These are phyloP conservation scores for Pugionium dolabratum DNA, from an alignment of 345 rosid species.

Conservation along the genomic window DNA sequence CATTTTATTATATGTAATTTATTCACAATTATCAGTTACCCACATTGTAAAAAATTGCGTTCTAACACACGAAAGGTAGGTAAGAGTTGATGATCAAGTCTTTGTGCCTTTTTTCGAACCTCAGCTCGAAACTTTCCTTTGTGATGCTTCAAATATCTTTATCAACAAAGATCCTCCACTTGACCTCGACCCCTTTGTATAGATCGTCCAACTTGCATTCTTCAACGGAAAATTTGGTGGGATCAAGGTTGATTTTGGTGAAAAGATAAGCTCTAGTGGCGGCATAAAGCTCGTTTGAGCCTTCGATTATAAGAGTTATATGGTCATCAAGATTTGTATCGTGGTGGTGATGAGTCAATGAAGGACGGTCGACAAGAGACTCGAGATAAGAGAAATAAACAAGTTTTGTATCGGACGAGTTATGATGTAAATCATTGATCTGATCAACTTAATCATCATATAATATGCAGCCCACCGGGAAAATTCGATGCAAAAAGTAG, in stretches of 20 bases:
- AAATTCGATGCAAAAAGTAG: too few relatives aligned
- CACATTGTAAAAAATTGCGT: too few relatives aligned
- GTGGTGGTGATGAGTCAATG: constrained; percentile 1
- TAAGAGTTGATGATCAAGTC: constrained; percentile 41
- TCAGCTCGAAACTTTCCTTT: constrained; percentile 41
- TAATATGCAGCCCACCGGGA: too few relatives aligned
- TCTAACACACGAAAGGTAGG: constrained; percentile 29
- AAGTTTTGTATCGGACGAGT: constrained; percentile 39
- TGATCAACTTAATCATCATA: not conserved
- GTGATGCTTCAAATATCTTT: constrained; percentile 2
- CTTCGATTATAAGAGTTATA: constrained; percentile 45
- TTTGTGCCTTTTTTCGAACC: constrained; percentile 43
- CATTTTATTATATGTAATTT: too few relatives aligned
- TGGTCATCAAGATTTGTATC: not conserved
- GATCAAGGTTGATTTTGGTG: constrained; percentile 43
- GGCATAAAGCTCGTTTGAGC: constrained; percentile 45
- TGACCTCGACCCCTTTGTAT: constrained; percentile 42
- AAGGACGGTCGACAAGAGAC: constrained; percentile 31
- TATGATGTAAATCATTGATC: constrained; percentile 42
- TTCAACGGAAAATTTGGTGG: constrained; percentile 30
- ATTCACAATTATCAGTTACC: too few relatives aligned
- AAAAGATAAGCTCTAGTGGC: constrained; percentile 45
- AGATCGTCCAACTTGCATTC: constrained; percentile 41
- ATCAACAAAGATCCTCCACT: constrained; percentile 39
- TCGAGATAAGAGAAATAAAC: constrained; percentile 33